These are phyloP conservation scores for Linderniella brevidens DNA, from an alignment of 257 asterid genomes.

Conservation along the genomic window DNA sequence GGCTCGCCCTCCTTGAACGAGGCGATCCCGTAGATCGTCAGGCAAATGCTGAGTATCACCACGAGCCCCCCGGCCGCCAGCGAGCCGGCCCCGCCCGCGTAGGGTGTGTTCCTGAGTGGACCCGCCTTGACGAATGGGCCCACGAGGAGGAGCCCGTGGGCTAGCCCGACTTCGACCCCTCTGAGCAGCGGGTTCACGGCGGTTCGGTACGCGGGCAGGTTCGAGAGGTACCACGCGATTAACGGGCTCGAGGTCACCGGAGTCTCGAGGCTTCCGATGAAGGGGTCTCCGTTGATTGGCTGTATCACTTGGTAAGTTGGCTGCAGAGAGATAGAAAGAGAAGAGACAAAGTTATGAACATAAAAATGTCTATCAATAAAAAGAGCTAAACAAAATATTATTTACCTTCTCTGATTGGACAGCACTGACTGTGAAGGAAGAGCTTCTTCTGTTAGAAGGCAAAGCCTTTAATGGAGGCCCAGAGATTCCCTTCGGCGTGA, in stretches of 20 bases:
- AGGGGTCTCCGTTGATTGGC: constrained; percentile 91
- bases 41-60: constrained; percentile 48
- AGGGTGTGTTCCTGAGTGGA: constrained; percentile 55
- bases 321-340: constrained; percentile 19
- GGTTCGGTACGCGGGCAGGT: constrained; percentile 79
- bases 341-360: no score
- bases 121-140: constrained; percentile 80
- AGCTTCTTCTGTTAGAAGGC: constrained; percentile 39
- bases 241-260: constrained; percentile 93
- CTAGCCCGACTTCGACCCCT: constrained; percentile 71
- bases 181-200: constrained; percentile 66
- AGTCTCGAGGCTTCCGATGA: constrained; percentile 91
- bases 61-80: constrained; percentile 80
- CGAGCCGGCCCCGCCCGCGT: constrained; percentile 58
- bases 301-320: constrained; percentile 89
- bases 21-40: constrained; percentile 64
- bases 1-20: constrained; percentile 76
- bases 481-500: constrained; percentile 65
- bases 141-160: constrained; percentile 78
- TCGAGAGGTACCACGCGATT: constrained; percentile 91
- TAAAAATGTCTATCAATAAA: background rate
- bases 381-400: no score
- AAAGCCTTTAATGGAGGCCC: constrained; percentile 53
- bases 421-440: constrained; percentile 62
- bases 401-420: constrained; percentile 61